Percentiles rank a stretch among this genome's conserved stretches.
Evolutionary conservation across 2,329 filamentous ascomycete species (phyloP).

Genomic region (Fusarium brachygibbosum): DNA sequence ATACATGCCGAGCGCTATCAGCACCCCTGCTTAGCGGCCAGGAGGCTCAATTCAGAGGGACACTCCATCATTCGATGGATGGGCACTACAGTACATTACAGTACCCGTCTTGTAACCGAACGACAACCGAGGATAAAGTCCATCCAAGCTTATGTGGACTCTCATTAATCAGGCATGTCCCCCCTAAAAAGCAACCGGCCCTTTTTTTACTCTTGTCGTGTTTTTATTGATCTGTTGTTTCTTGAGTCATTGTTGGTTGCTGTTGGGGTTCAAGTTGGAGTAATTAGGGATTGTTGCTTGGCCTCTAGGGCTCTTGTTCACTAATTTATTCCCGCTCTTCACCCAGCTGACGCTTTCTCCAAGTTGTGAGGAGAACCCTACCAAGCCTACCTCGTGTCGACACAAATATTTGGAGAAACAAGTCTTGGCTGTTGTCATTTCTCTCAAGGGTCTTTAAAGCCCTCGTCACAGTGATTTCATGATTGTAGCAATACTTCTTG

Average conservation of each 20-base stretch:
- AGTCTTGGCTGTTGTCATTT: conserved; percentile 23
- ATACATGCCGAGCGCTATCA: conserved; percentile 21
- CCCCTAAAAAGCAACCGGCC: conserved; percentile 15
- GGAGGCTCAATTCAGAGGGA: conserved; percentile 17
- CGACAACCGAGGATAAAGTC: conserved; percentile 46
- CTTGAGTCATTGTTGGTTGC: neutral
- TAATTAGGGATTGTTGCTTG: neutral
- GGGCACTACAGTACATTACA: neutral
- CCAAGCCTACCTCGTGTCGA: conserved; percentile 15
- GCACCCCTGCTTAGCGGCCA: conserved; percentile 25
- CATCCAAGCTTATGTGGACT: conserved; percentile 6
- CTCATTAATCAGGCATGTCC: conserved; percentile 26
- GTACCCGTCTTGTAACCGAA: conserved; percentile 38
- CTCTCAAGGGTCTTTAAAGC: neutral
- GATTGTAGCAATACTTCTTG: conserved; percentile 5
- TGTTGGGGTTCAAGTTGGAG: neutral
- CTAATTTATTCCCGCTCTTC: conserved; percentile 22
- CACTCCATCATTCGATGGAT: conserved; percentile 10
- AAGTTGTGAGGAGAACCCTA: conserved; percentile 43
- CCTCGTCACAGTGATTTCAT: conserved; percentile 25
- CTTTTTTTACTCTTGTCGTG: conserved; percentile 17
- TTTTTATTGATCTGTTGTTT: neutral
- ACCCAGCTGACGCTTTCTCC: conserved; percentile 31
- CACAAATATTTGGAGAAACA: conserved; percentile 29
- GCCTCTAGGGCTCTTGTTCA: neutral